These are phyloP conservation scores for Colletotrichum echinochloae DNA, from an alignment of 2,329 filamentous ascomycete species.

Conservation along the genomic window DNA sequence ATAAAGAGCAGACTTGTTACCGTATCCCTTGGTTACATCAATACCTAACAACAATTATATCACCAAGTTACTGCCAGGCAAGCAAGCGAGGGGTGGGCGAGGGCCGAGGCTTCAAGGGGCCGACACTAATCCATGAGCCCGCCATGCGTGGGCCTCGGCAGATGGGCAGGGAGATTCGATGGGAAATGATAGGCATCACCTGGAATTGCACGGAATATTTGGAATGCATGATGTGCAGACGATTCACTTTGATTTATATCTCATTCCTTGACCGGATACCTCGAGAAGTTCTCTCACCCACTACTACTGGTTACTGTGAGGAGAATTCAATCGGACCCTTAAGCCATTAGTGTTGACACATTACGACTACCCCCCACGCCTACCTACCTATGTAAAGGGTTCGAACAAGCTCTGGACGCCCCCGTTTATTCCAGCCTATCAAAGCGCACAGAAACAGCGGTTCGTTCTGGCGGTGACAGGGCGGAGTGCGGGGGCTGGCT, in stretches of 20 bases:
- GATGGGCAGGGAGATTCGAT: not conserved
- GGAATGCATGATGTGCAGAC: not conserved
- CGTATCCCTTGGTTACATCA: constrained; percentile 40
- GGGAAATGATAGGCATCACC: not conserved
- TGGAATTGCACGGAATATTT: not conserved
- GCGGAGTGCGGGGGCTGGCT: constrained; percentile 38
- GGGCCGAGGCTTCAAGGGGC: not conserved
- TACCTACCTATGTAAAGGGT: constrained; percentile 15
- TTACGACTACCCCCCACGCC: constrained; percentile 26
- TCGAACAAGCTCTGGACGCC: constrained; percentile 35
- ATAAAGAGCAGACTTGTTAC: constrained; percentile 32
- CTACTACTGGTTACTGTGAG: not conserved
- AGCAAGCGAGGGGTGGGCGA: not conserved
- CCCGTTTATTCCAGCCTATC: constrained; percentile 31
- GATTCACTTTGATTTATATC: not conserved
- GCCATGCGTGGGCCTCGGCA: not conserved
- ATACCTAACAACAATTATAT: constrained; percentile 41
- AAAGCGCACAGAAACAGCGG: constrained; percentile 34
- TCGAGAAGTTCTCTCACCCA: not conserved
- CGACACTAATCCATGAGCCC: not conserved
- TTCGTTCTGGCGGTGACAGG: constrained; percentile 40
- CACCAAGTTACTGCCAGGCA: not conserved
- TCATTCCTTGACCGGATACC: not conserved
- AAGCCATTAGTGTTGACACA: not conserved
- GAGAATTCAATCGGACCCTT: not conserved